A percentile compares a stretch with the other conserved stretches of the same genome.
Conservation (phyloP, 2,329 filamentous ascomycete genomes). For the Ceratocystis huliohia region DNA sequence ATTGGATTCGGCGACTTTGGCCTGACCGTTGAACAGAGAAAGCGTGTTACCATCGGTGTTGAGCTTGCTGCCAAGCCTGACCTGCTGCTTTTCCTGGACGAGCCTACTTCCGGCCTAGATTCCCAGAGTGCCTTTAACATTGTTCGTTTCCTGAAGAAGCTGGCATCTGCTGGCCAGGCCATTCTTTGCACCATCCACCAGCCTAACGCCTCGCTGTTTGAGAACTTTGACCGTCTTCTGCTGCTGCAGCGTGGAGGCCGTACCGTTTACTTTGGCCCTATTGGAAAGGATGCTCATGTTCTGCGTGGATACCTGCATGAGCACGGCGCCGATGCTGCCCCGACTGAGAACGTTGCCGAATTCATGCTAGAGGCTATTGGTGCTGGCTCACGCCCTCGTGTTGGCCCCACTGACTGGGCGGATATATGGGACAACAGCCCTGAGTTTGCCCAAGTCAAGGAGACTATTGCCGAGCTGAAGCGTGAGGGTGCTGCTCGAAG, state of each 20-base stretch:
- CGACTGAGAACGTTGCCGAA: slow-evolving; percentile 51
- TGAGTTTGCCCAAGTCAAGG: slow-evolving; percentile 54
- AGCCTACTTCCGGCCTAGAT: slow-evolving; percentile 64
- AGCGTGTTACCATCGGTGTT: slow-evolving; percentile 81
- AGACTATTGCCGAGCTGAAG: slow-evolving; percentile 55
- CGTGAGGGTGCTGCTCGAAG: slow-evolving; percentile 37
- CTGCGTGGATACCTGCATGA: slow-evolving; percentile 52
- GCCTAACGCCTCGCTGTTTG: slow-evolving; percentile 73
- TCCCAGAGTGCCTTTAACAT: slow-evolving; percentile 58
- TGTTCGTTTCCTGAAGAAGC: slow-evolving; percentile 54
- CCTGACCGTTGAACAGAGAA: slow-evolving; percentile 51
- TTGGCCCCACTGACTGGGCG: slow-evolving; percentile 66
- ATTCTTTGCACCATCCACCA: slow-evolving; percentile 89
- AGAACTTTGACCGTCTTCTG: slow-evolving; percentile 74
- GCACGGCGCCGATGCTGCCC: slow-evolving; percentile 46
- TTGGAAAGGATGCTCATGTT: slow-evolving; percentile 59
- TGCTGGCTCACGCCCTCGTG: slow-evolving; percentile 56
- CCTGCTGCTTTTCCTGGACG: slow-evolving; percentile 64
- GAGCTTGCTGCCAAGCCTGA: slow-evolving; percentile 75
- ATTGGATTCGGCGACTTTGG: slow-evolving; percentile 54
- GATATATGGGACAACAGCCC: slow-evolving; percentile 65
- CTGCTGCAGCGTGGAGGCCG: slow-evolving; percentile 66
- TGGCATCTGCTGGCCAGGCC: slow-evolving; percentile 67
- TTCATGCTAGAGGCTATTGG: slow-evolving; percentile 81
- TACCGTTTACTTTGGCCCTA: slow-evolving; percentile 76